Conservation (phyloP, 1,284 basidiomycete species). For the Leccinum pachyderme region DNA sequence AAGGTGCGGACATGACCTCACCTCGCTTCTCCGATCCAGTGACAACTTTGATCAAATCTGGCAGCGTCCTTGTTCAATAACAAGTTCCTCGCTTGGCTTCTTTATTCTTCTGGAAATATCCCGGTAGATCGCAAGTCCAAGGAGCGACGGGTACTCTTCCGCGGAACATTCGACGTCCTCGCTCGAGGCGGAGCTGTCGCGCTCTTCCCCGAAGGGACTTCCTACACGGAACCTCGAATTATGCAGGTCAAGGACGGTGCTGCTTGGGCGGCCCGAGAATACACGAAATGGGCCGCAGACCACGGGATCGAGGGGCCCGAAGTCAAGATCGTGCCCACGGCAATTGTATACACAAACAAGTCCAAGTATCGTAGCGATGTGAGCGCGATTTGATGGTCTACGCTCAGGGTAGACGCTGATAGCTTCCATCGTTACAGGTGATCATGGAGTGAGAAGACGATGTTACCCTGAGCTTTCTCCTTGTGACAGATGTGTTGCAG, state of each 20-base stretch:
- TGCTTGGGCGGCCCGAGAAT: slow-evolving; percentile 95
- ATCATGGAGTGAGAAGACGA: slow-evolving; percentile 59
- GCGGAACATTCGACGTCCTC: slow-evolving; percentile 86
- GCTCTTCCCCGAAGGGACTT: slow-evolving; percentile 92
- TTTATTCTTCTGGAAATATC: slow-evolving; percentile 91
- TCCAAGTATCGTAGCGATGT: slow-evolving; percentile 87
- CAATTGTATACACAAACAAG: slow-evolving; percentile 94
- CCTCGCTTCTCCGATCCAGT: slow-evolving; percentile 9
- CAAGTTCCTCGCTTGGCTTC: slow-evolving; percentile 68
- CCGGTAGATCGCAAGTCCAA: slow-evolving; percentile 93
- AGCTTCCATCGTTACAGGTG: slow-evolving; percentile 42
- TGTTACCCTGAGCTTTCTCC: neutral
- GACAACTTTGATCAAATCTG: slow-evolving; percentile 17
- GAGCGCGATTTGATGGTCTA: slow-evolving; percentile 38
- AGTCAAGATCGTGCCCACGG: slow-evolving; percentile 72
- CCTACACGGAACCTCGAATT: slow-evolving; percentile 87
- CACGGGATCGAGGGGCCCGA: slow-evolving; percentile 39
- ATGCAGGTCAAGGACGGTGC: slow-evolving; percentile 95
- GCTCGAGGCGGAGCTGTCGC: slow-evolving; percentile 79
- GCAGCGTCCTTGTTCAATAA: slow-evolving; percentile 76
- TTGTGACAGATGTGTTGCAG: slow-evolving; percentile 39
- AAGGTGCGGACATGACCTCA: slow-evolving; percentile 46
- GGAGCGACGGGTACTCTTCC: slow-evolving; percentile 87
- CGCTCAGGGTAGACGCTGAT: slow-evolving; percentile 13
- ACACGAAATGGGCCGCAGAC: slow-evolving; percentile 72